These are phyloP conservation scores for Cladosporium sp. DNA, from an alignment of 2,329 filamentous ascomycete genomes.

Conservation along the genomic window DNA sequence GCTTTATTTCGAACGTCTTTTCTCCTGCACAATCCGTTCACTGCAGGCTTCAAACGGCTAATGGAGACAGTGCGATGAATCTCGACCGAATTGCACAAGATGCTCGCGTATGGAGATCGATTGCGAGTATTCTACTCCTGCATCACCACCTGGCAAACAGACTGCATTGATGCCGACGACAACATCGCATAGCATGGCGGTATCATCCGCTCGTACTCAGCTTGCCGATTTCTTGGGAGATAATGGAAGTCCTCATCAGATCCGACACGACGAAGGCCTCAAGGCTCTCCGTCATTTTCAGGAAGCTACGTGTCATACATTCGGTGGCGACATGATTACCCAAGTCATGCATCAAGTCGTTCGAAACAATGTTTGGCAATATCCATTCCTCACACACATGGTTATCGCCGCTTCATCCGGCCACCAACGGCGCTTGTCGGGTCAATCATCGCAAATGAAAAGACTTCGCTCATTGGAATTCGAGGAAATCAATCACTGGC, in stretches of 20 bases:
- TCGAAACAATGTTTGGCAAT: slow-evolving; percentile 16
- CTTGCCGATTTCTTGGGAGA: slow-evolving; percentile 10
- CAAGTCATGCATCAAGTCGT: slow-evolving; percentile 18
- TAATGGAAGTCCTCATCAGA: background rate
- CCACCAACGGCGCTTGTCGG: slow-evolving; percentile 10
- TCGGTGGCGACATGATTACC: slow-evolving; percentile 14
- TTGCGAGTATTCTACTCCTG: slow-evolving; percentile 14
- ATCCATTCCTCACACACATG: slow-evolving; percentile 22
- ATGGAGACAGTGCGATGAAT: slow-evolving; percentile 15
- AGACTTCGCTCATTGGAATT: slow-evolving; percentile 1
- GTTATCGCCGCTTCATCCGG: slow-evolving; percentile 19
- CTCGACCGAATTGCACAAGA: slow-evolving; percentile 14
- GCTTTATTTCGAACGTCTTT: no score
- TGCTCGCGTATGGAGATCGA: slow-evolving; percentile 9
- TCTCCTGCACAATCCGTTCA: no score
- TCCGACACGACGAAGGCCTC: background rate
- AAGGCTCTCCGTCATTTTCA: slow-evolving; percentile 20
- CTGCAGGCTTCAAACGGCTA: background rate
- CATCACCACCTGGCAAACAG: background rate
- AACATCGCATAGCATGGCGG: slow-evolving; percentile 14
- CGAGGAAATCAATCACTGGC: slow-evolving; percentile 19
- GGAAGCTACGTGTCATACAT: slow-evolving; percentile 14
- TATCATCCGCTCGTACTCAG: slow-evolving; percentile 12
- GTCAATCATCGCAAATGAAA: background rate
- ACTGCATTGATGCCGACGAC: background rate